Evolutionary conservation across 805 yeast genomes (phyloP).

Genomic region (Metschnikowia henanensis): DNA sequence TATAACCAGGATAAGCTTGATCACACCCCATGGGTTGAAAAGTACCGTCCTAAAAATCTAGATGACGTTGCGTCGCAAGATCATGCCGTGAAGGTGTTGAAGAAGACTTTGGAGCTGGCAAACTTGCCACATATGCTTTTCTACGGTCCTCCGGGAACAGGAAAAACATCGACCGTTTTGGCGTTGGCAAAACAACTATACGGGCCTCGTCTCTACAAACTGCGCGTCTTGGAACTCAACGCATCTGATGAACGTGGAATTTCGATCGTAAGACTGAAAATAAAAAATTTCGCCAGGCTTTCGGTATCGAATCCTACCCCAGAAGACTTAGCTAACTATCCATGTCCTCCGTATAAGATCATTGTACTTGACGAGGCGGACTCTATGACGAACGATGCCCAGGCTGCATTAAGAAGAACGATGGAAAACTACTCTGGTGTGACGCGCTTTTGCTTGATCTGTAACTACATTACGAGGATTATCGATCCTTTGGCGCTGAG

Average conservation of each 20-base stretch:
- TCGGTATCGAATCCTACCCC: conserved; percentile 78
- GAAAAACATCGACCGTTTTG: conserved; percentile 84
- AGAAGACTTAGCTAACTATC: conserved; percentile 70
- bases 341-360: conserved; percentile 96
- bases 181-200: conserved; percentile 80
- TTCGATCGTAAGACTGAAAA: conserved; percentile 80
- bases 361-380: conserved; percentile 95
- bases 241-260: conserved; percentile 94
- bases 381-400: conserved; percentile 97
- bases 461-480: conserved; percentile 95
- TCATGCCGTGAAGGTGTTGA: conserved; percentile 80
- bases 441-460: conserved; percentile 88
- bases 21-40: conserved; percentile 90
- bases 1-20: conserved; percentile 45
- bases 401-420: conserved; percentile 90
- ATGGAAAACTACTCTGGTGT: conserved; percentile 89
- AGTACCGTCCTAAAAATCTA: conserved; percentile 79
- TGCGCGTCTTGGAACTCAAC: conserved; percentile 78
- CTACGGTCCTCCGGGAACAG: conserved; percentile 95
- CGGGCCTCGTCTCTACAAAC: conserved; percentile 65
- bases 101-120: conserved; percentile 73
- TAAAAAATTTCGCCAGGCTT: conserved; percentile 83
- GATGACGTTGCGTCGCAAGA: conserved; percentile 92
- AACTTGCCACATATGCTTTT: conserved; percentile 91
- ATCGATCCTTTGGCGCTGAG: conserved; percentile 96